Evolutionary conservation across 805 yeast species (phyloP), one percentile per base, ranked within the genome.

Genomic region (Nakazawaea sp.): DNA sequence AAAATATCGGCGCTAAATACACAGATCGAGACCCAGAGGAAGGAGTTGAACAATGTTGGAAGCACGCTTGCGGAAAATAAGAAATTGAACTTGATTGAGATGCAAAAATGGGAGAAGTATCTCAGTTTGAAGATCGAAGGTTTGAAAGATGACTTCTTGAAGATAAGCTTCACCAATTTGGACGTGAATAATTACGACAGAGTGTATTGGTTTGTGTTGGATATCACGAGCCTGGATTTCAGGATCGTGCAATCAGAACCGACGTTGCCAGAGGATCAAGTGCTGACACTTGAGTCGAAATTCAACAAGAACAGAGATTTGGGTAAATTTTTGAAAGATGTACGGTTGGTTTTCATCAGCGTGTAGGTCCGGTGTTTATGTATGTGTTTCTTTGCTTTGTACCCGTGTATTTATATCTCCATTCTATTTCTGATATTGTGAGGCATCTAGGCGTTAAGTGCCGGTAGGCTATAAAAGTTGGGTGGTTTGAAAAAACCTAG

Each of bases 121-220:
- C 53, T 70, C 36, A 80, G 81, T 1, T 45, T 73, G 20, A 60
- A 54, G 34, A 62, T 74, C 26, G 68, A 68, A 42, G 68, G 65
- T 5, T 53, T 64, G 6, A 50, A 51, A 8, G 57, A 49, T 10
- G 53, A 59, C 24, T 37, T 39, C 5, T 51, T 74, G 13, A 50
- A 48, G 32, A 72, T 74, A 41, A 50, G 55, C 1, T 73, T 74
- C 45, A 56, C 48, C 18, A 69, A 73, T 42, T 56, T 73, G 8
- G 78, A 72, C 38, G 59, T 72, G 4, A 56, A 61, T 30, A 61
- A 72, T 45, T 58, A 59, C 29, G 62, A 63, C 28, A 57, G 59
- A 29, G 67, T 67, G 38, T 71, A 64, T n/a, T 58, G 62, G 41
- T 59, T 70, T 33, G 66, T 62, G 24, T 45, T 73, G 21, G 58